Base-by-base conservation (phyloP, 2,329 filamentous ascomycete species). In the Cryphonectria naterciae region DNA sequence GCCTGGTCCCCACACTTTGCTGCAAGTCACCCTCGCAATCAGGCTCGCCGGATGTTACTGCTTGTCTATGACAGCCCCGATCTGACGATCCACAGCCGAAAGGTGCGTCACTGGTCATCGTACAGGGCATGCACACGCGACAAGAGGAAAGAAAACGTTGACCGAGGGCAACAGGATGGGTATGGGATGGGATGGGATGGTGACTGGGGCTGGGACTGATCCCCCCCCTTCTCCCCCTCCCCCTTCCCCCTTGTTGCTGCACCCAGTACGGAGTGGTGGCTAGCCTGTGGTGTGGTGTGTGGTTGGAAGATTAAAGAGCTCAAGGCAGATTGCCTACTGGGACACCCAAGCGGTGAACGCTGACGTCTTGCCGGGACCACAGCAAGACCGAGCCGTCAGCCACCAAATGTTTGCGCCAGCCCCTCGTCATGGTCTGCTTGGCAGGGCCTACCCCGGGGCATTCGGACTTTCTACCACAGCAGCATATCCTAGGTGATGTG, bases 41-140 rank as follows among this genome's bases (percentile, higher is more conserved):
- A 65, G 25, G 41, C 63, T 65, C 28, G 41, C 43, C 70, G 68
- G 70, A 67, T 54, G 63, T 54, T 52, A 66, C 52, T 70, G 68
- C 64, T 65, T 65, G 64, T 62, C 64, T 65, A 67, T 65, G 60
- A 65, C 70, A 68, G 64, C 58, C 65, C 68, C 70, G 68, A 68
- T 46, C 41, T 39, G 64, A 61, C 62, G 32, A 46, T 67, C 65
- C 68, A 67, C 64, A 70, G 52, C 49, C 63, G n/a, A 35, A 69
- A 39, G 37, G 39, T 60, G 67, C 60, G 39, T 56, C 54, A 28
- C 28, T 39, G 43, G 32, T 10, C 56, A 39, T 28, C 19, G 39
- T 17, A 28, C 39, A 64, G 25, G 46, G 10, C 61, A 25, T 28
- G 22, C 58, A 39, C 58, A 25, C 58, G 35, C 32, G 58, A 39